phyloP scores from a whole-genome alignment of 352 stramenopile species.

The Globisporangium okanoganense region DNA sequence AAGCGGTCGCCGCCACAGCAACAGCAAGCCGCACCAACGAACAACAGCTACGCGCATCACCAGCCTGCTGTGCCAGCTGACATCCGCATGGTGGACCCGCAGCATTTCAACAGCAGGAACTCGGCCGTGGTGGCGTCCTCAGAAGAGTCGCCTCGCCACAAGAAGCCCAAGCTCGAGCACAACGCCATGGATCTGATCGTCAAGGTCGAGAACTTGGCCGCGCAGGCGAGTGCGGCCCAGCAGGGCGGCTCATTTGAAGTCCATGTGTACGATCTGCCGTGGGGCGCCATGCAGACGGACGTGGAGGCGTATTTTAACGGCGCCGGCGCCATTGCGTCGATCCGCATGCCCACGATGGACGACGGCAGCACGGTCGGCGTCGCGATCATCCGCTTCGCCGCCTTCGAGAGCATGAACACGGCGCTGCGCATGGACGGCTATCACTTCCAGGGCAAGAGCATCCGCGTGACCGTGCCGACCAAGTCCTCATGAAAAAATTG shows the following conservation, averaged over 20 bases:
- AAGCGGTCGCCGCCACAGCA: slow-evolving; percentile 22
- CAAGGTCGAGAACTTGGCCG: slow-evolving; percentile 42
- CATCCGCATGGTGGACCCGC: slow-evolving; percentile 17
- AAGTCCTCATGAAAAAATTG: slow-evolving; percentile 3
- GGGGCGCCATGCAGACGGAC: slow-evolving; percentile 40
- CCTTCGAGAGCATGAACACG: slow-evolving; percentile 42
- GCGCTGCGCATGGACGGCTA: slow-evolving; percentile 67
- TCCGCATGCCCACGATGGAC: slow-evolving; percentile 70
- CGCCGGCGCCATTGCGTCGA: slow-evolving; percentile 39
- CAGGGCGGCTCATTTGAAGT: slow-evolving; percentile 33
- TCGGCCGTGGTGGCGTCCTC: slow-evolving; percentile 1
- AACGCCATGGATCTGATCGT: slow-evolving; percentile 26
- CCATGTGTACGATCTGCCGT: slow-evolving; percentile 65
- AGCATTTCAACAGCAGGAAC: slow-evolving; percentile 14
- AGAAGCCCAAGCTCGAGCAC: slow-evolving; percentile 31
- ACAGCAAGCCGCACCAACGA: neutral
- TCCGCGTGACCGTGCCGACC: slow-evolving; percentile 36
- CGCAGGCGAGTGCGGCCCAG: slow-evolving; percentile 1
- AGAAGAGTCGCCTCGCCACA: slow-evolving; percentile 25
- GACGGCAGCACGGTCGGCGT: slow-evolving; percentile 67
- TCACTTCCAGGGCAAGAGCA: slow-evolving; percentile 64
- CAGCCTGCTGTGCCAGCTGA: neutral
- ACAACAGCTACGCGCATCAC: neutral
- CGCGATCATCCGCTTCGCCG: slow-evolving; percentile 53
- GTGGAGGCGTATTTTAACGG: slow-evolving; percentile 67